These are phyloP conservation scores for Aspergillus proliferans DNA, from an alignment of 2,329 filamentous ascomycete genomes.

Conservation along the genomic window DNA sequence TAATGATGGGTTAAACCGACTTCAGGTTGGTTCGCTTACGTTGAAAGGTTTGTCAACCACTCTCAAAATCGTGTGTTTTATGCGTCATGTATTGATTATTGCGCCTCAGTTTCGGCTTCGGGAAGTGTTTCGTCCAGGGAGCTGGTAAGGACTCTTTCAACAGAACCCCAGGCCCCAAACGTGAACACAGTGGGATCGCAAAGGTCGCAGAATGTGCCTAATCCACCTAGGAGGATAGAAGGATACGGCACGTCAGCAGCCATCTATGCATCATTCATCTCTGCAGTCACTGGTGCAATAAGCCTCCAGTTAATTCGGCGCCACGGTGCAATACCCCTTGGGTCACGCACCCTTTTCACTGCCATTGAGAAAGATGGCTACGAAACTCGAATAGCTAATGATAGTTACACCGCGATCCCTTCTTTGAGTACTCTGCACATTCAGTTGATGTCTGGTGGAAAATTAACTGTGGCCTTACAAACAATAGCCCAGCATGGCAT, in stretches of 20 bases:
- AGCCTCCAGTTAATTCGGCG: conserved; percentile 31
- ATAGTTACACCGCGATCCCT: conserved; percentile 19
- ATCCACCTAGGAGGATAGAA: conserved; percentile 22
- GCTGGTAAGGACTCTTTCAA: conserved; percentile 29
- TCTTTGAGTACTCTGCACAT: conserved; percentile 33
- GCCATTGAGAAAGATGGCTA: conserved; percentile 25
- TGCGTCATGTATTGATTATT: conserved; percentile 1
- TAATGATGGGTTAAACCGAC: conserved; percentile 21
- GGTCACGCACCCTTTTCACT: conserved; percentile 36
- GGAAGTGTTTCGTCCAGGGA: conserved; percentile 30
- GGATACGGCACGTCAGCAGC: conserved; percentile 26
- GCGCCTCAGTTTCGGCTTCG: conserved; percentile 26
- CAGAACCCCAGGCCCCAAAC: conserved; percentile 20
- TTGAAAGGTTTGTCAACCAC: conserved; percentile 25
- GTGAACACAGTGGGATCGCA: conserved; percentile 16
- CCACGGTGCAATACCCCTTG: conserved; percentile 34
- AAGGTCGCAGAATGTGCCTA: conserved; percentile 17
- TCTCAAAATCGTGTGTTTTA: not conserved
- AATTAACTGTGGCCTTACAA: conserved; percentile 31
- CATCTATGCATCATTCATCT: conserved; percentile 36
- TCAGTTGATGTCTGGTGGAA: conserved; percentile 31
- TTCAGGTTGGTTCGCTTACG: conserved; percentile 25
- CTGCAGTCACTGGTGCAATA: conserved; percentile 32
- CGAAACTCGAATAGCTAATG: conserved; percentile 22
- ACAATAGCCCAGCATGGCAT: conserved; percentile 33